A percentile compares a stretch with the other conserved stretches of the same genome.
These are phyloP conservation scores for Clarireedia hainanense DNA, from an alignment of 2,329 filamentous ascomycete species.

Conservation along the genomic window DNA sequence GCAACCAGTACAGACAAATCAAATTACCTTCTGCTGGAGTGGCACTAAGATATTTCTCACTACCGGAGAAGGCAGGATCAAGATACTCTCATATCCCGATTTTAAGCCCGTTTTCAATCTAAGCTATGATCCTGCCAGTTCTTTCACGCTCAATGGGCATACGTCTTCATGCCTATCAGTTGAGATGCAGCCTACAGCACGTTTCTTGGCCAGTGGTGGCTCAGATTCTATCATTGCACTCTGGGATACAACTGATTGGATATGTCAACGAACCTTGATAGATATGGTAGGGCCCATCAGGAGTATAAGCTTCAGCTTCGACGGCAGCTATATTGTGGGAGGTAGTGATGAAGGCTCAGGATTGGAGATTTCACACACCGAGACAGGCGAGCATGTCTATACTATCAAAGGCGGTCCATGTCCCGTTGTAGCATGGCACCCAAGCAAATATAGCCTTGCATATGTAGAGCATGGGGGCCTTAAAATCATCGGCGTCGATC, in stretches of 20 bases:
- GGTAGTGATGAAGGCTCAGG: constrained; percentile 66
- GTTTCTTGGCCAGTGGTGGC: constrained; percentile 66
- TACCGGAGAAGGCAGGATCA: constrained; percentile 61
- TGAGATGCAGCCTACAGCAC: constrained; percentile 62
- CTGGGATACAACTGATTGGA: constrained; percentile 73
- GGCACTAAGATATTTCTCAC: constrained; percentile 64
- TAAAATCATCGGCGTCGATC: constrained; percentile 48
- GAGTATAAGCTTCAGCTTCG: constrained; percentile 67
- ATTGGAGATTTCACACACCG: constrained; percentile 62
- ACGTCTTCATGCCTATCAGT: constrained; percentile 63
- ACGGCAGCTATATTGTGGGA: constrained; percentile 66
- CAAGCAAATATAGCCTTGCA: constrained; percentile 64
- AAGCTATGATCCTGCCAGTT: constrained; percentile 38
- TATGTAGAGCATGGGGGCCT: constrained; percentile 59
- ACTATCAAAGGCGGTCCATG: constrained; percentile 61
- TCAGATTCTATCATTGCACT: constrained; percentile 68
- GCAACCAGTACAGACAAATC: constrained; percentile 60
- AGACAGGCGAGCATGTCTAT: constrained; percentile 66
- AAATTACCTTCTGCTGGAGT: constrained; percentile 66
- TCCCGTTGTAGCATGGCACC: constrained; percentile 68
- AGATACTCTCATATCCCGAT: constrained; percentile 61
- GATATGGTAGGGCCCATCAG: constrained; percentile 62
- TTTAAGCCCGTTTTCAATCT: constrained; percentile 47
- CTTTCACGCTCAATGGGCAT: constrained; percentile 60
- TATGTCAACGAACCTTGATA: constrained; percentile 63